Conservation (phyloP, 176 grass and related monocot species). For the Lolium rigidum region DNA sequence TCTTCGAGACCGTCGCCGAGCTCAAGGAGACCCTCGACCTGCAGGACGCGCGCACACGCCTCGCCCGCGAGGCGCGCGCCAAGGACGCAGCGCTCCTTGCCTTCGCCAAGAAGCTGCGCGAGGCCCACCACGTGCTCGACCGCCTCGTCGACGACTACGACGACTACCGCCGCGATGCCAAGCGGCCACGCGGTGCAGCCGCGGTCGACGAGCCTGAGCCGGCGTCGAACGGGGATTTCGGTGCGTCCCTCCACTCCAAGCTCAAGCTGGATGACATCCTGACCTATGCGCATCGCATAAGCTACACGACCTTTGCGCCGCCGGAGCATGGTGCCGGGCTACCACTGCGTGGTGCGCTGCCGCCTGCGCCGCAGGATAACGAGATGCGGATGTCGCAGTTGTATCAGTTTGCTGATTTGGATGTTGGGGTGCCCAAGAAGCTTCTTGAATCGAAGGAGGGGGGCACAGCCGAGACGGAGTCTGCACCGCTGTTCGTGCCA, state of each 20-base stretch:
- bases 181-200: constrained; percentile 50
- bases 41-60: constrained; percentile 64
- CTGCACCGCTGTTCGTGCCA: constrained; percentile 51
- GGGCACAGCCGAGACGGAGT: constrained; percentile 38
- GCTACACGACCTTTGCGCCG: constrained; percentile 94
- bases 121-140: constrained; percentile 95
- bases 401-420: constrained; percentile 79
- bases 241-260: constrained; percentile 69
- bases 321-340: constrained; percentile 95
- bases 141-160: constrained; percentile 92
- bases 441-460: constrained; percentile 62
- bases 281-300: constrained; percentile 82
- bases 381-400: constrained; percentile 90
- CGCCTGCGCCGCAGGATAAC: constrained; percentile 87
- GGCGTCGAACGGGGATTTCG: constrained; percentile 39
- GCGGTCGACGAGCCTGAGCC: constrained; percentile 35
- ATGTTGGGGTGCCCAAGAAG: constrained; percentile 89
- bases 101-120: constrained; percentile 87
- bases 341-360: constrained; percentile 72
- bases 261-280: constrained; percentile 81
- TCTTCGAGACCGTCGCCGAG: constrained; percentile 86
- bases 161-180: constrained; percentile 70
- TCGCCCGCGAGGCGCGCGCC: constrained; percentile 61
- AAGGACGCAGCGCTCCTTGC: constrained; percentile 75
- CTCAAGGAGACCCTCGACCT: constrained; percentile 90